These are phyloP conservation scores for Thermomyces lanuginosus DNA, from an alignment of 2,329 filamentous ascomycete genomes.

Conservation along the genomic window DNA sequence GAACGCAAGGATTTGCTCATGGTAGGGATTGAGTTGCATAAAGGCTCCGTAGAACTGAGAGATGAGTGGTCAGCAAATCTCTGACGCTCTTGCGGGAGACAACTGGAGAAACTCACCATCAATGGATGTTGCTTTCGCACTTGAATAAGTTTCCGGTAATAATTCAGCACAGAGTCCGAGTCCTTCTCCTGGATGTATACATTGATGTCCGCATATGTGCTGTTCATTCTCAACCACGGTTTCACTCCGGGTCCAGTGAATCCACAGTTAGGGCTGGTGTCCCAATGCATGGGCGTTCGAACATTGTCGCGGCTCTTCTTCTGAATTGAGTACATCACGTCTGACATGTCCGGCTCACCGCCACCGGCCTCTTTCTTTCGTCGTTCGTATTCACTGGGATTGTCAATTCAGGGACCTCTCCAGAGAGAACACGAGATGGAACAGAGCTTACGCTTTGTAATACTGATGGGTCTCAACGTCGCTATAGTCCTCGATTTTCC, in stretches of 20 bases:
- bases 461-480: conserved; percentile 8
- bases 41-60: conserved; percentile 8
- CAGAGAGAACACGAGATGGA: too few relatives aligned
- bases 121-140: conserved; percentile 36
- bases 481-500: conserved; percentile 5
- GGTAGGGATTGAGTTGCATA: conserved; percentile 7
- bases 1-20: conserved; percentile 8
- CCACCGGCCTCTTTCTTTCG: conserved; percentile 1
- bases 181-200: conserved; percentile 25
- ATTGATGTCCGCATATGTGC: conserved; percentile 40
- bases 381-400: conserved; percentile 1
- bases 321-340: conserved; percentile 7
- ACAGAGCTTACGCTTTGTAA: conserved; percentile 6
- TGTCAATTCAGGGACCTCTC: too few relatives aligned
- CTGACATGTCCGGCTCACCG: conserved; percentile 4
- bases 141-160: conserved; percentile 39
- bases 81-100: too few relatives aligned
- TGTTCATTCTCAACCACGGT: conserved; percentile 56
- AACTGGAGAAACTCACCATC: conserved; percentile 7
- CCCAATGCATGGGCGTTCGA: conserved; percentile 52
- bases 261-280: conserved; percentile 36
- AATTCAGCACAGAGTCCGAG: conserved; percentile 35
- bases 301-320: conserved; percentile 40
- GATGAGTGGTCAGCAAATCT: conserved; percentile 1
- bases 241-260: conserved; percentile 34